Conservation (phyloP, 78 protist species). For the Protostelium mycophagum region DNA sequence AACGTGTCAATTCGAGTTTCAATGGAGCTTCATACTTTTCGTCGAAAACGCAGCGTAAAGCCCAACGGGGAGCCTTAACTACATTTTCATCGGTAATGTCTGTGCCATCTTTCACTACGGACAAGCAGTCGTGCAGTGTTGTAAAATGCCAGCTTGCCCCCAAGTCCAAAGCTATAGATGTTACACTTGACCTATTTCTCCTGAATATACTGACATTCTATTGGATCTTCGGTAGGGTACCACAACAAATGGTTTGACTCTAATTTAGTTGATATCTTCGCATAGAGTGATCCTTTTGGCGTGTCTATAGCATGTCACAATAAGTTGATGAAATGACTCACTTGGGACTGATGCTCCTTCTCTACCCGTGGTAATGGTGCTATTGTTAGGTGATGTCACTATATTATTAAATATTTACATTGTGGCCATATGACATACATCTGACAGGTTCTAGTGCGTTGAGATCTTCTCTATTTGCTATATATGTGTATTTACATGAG, state of each 20-base stretch:
- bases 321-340: neutral
- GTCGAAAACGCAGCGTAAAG: neutral
- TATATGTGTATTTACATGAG: neutral
- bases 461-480: neutral
- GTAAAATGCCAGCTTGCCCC: neutral
- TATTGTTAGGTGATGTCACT: too few species aligned
- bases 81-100: neutral
- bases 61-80: neutral
- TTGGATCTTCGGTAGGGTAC: neutral
- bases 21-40: neutral
- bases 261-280: neutral
- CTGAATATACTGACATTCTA: neutral
- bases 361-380: neutral
- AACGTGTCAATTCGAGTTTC: neutral
- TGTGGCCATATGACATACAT: too few species aligned
- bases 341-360: neutral
- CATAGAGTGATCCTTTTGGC: too few species aligned
- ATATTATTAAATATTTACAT: too few species aligned
- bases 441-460: neutral
- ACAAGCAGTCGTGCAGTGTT: neutral
- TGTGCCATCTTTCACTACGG: neutral
- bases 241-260: neutral
- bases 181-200: neutral
- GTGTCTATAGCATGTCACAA: neutral
- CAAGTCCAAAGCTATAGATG: neutral